Conservation (phyloP, 768 basidiomycete genomes). For the Russula griseocarnosa region DNA sequence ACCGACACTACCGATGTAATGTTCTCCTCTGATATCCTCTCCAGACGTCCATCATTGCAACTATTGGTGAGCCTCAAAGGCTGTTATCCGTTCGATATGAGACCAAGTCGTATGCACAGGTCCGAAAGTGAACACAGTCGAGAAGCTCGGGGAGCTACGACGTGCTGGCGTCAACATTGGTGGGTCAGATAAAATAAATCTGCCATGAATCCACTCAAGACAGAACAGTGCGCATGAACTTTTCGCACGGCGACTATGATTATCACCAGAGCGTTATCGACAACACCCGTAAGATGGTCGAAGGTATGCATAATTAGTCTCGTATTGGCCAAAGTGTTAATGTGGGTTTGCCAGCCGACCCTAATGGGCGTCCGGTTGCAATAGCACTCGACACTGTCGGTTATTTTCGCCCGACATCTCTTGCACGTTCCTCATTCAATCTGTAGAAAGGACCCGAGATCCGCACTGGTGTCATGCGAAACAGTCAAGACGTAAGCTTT, state of each 20-base stretch:
- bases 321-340: neutral
- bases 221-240: conserved; percentile 95
- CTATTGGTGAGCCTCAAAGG: conserved; percentile 65
- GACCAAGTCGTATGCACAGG: conserved; percentile 44
- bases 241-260: conserved; percentile 97
- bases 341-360: conserved; percentile 46
- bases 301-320: conserved; percentile 45
- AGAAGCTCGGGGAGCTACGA: conserved; percentile 79
- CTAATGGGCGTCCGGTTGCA: conserved; percentile 84
- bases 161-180: conserved; percentile 97
- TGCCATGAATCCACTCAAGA: conserved; percentile 10
- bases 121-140: conserved; percentile 90
- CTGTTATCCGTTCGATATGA: conserved; percentile 4
- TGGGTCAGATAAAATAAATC: conserved; percentile 41
- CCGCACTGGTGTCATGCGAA: conserved; percentile 89
- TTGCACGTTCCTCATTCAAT: conserved; percentile 1
- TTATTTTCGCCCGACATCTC: conserved; percentile 17
- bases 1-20: conserved; percentile 1
- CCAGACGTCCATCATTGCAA: conserved; percentile 98
- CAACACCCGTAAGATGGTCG: conserved; percentile 86
- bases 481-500: conserved; percentile 67
- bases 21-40: conserved; percentile 6
- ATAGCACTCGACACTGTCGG: conserved; percentile 96
- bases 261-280: conserved; percentile 99
- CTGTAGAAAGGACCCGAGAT: conserved; percentile 97